Evolutionary conservation across 2,329 filamentous ascomycete genomes (phyloP).

Genomic region (Ilyonectria robusta): DNA sequence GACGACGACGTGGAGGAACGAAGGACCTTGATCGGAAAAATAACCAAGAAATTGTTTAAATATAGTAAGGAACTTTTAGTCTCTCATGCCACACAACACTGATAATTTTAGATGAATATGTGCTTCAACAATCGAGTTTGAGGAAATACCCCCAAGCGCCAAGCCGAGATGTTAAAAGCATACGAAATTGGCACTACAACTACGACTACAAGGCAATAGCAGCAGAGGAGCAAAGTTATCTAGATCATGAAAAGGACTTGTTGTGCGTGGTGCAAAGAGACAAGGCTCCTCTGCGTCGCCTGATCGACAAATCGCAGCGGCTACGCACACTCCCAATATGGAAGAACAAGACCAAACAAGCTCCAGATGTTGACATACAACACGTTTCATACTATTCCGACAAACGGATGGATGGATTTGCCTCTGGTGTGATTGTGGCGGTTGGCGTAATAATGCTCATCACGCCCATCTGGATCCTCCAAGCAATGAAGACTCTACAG

Average conservation of each 20-base stretch:
- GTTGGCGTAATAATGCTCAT: constrained; percentile 51
- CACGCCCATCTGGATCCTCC: constrained; percentile 52
- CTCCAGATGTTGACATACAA: not conserved
- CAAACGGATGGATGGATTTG: constrained; percentile 42
- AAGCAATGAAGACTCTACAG: constrained; percentile 27
- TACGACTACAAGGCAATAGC: constrained; percentile 32
- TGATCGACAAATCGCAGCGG: constrained; percentile 15
- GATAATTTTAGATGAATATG: constrained; percentile 39
- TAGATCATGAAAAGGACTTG: constrained; percentile 38
- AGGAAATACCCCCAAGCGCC: constrained; percentile 35
- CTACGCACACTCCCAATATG: constrained; percentile 21
- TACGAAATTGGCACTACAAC: constrained; percentile 42
- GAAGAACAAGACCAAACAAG: not conserved
- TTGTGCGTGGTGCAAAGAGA: constrained; percentile 27
- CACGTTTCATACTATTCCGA: constrained; percentile 32
- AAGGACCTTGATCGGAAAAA: constrained; percentile 24
- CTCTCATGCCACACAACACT: not conserved
- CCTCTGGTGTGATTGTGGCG: constrained; percentile 39
- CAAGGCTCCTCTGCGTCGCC: constrained; percentile 27
- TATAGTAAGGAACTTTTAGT: constrained; percentile 44
- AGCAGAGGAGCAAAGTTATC: constrained; percentile 32
- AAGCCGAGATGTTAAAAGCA: constrained; percentile 43
- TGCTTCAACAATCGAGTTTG: constrained; percentile 43
- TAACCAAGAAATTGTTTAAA: constrained; percentile 33
- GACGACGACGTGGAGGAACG: constrained; percentile 42